A percentile compares a stretch with the other conserved stretches of the same genome.
Conservation (phyloP, 805 yeast genomes). For the Maudiozyma bulderi region DNA sequence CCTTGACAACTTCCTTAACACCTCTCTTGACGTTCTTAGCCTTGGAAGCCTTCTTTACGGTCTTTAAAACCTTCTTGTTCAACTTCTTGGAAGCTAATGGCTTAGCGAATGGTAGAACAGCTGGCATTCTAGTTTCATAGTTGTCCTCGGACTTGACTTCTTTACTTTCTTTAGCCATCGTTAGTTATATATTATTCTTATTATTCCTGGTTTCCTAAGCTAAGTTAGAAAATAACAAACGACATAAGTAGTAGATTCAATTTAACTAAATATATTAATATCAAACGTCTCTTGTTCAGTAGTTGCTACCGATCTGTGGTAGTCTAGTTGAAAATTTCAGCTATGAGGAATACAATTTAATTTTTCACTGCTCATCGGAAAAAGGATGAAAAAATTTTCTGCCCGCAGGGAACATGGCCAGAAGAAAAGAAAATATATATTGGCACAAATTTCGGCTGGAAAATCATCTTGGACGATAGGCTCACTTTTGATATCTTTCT, state of each 20-base stretch:
- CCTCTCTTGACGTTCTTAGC: constrained; percentile 98
- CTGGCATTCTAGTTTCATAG: constrained; percentile 87
- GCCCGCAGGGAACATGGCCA: not conserved
- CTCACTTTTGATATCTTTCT: too few relatives aligned
- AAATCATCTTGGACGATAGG: too few relatives aligned
- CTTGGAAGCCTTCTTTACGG: constrained; percentile 95
- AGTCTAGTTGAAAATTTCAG: too few relatives aligned
- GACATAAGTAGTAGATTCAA: too few relatives aligned
- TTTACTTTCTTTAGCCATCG: constrained; percentile 10
- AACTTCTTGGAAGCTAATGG: constrained; percentile 94
- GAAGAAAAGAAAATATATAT: too few relatives aligned
- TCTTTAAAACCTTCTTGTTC: constrained; percentile 89
- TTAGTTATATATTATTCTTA: not conserved
- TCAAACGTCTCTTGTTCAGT: too few relatives aligned
- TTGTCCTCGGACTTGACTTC: constrained; percentile 47
- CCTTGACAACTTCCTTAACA: constrained; percentile 96
- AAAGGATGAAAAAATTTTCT: constrained; percentile 2
- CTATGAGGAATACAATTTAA: not conserved
- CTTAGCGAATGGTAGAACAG: constrained; percentile 81
- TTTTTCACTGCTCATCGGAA: constrained; percentile 3
- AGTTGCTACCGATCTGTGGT: too few relatives aligned
- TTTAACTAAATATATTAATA: too few relatives aligned
- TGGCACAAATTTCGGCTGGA: too few relatives aligned
- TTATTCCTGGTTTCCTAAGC: too few relatives aligned
- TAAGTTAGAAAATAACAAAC: too few relatives aligned